Base-by-base conservation (phyloP, 2,329 filamentous ascomycete genomes). In the Alternaria sp. region DNA sequence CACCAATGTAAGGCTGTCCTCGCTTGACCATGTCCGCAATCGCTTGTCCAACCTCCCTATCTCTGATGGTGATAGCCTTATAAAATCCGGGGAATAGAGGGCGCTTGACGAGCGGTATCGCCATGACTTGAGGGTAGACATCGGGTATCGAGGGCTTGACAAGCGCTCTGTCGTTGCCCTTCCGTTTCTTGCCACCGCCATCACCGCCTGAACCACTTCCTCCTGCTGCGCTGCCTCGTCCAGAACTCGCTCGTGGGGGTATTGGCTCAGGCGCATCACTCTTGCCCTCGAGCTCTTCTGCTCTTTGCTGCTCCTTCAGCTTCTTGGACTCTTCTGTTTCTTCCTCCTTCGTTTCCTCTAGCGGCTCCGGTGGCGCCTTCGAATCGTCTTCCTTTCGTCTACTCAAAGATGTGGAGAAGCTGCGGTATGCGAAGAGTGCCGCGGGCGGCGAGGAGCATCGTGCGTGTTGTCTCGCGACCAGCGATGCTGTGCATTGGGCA, bases 11-110 rank as follows among this genome's bases (percentile, higher is more conserved):
- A 25, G 94, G 96, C 79, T 99, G 96, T 0, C 95, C 95, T 54
- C 94, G 87, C 85, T 97, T 97, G 78, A 98, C 92, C 86, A 97
- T 95, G 76, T 99, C 96, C 60, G 94, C 91, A 68, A 99, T 97
- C 22, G 95, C 95, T 40, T 90, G 89, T 14, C 94, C 91, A 36
- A 99, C 95, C 70, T 95, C 92, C 18, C 92, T 92, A 74, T 99
- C 93, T 76, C 92, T 90, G 69, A 99, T 97, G 4, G 94, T 99
- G 69, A 99, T 95, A 10, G 95, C 94, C 81, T 99, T 99, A 84
- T 99, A 99, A 81, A 98, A 99, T 1, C 95, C 95, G 1, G 95
- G 95, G 80, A 98, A 99, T 12, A 99, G 83, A 11, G 95, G 95
- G 54, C 95, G 87, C 78, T 96, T 93, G 28, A 93, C 92, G 72